Conservation (phyloP, 2,329 filamentous ascomycete genomes). For the Trichoderma simmonsii region DNA sequence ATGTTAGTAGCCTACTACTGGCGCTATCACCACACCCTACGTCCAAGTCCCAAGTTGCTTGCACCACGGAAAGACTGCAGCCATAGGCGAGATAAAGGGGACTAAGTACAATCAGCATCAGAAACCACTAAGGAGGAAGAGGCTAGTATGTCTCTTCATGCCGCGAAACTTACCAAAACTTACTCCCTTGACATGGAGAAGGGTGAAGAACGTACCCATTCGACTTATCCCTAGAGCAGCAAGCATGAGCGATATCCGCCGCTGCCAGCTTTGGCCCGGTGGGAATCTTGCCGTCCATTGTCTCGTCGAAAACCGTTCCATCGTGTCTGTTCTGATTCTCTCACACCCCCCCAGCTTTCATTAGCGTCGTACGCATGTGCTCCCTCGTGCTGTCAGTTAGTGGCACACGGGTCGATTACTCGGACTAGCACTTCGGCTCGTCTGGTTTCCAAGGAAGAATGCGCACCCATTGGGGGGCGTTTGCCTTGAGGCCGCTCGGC, state of each 20-base stretch:
- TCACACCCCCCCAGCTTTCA: slow-evolving; percentile 13
- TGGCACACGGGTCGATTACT: slow-evolving; percentile 9
- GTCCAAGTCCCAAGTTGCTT: not conserved
- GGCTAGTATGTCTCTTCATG: slow-evolving; percentile 4
- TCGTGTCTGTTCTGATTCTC: not conserved
- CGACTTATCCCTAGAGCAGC: not conserved
- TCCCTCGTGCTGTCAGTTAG: slow-evolving; percentile 6
- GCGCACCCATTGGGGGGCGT: not conserved
- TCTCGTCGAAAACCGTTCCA: slow-evolving; percentile 9
- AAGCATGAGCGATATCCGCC: slow-evolving; percentile 1
- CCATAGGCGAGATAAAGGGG: not conserved
- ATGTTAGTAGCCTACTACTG: not conserved
- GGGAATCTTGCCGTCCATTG: not conserved
- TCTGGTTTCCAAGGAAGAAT: slow-evolving; percentile 1
- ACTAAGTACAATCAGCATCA: slow-evolving; percentile 7
- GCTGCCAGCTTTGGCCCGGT: not conserved
- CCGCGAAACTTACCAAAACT: not conserved
- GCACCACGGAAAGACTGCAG: not conserved
- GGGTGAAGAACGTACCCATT: not conserved
- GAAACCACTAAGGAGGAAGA: slow-evolving; percentile 8
- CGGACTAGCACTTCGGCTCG: not conserved
- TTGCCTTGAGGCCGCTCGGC: not conserved
- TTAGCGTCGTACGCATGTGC: slow-evolving; percentile 6
- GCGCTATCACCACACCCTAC: slow-evolving; percentile 7
- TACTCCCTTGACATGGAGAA: not conserved